Evolutionary conservation across 2,329 filamentous ascomycete species (phyloP), one percentile per base, ranked within the genome.

Genomic region (Phialocephala sp.): DNA sequence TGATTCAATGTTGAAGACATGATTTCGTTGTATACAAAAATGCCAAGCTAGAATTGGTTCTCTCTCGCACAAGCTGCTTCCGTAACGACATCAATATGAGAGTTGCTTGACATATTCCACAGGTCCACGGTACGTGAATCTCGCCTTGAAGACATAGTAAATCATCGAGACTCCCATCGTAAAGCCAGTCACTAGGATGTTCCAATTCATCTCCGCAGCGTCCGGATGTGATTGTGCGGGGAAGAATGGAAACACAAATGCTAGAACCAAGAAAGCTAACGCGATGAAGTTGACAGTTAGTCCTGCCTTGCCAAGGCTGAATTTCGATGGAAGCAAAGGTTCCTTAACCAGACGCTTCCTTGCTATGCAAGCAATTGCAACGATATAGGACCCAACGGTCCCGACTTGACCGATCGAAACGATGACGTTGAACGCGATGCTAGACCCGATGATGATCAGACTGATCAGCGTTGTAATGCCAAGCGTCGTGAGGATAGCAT

Each of bases 401-500:
- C 80, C 80, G 24, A 77, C 80, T 57, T 84, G 78, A 54, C 81
- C 80, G 24, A 86, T 77, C 3, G 82, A 84, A 14, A 81, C 79
- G 64, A 85, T 80, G 63, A 81, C 82, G 69, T 84, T 83, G 73
- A 85, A 83, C 8, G 83, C 84, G 2, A 79, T 79, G 2, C 77
- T 74, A 8, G 80, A 84, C 45, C 81, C 83, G 66, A 84, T 80
- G 20, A 66, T 83, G 76, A 84, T 84, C 20, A 69, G 56, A 39
- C 58, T 60, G n/a, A 71, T 62, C 9, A 67, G 47, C 18, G 62
- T 65, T 41, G 64, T 69, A 47, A 70, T 65, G 12, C 55, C 20
- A 14, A 67, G 61, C 20, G 66, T 63, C 47, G 65, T 47, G 14
- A 70, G 41, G 37, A 71, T 63, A 4, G 81, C 72, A 64, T 78